These are phyloP conservation scores for Lolium perenne DNA, from an alignment of 176 grass and related monocot genomes.

Conservation along the genomic window DNA sequence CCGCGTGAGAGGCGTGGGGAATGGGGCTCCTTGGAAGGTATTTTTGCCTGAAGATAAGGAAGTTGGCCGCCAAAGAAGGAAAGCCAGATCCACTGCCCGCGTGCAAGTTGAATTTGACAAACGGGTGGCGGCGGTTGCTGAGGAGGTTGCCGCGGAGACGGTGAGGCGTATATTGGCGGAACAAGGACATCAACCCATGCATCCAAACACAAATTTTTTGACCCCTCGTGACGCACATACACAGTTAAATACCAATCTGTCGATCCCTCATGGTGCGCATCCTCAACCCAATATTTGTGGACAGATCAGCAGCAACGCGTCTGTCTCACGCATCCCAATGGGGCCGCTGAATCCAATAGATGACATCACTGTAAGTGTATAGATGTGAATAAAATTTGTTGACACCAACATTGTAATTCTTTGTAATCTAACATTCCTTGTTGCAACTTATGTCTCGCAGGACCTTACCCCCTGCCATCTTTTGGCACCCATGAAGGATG, in stretches of 20 bases:
- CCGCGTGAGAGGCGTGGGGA: neutral
- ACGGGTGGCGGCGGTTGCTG: neutral
- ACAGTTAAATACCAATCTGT: neutral
- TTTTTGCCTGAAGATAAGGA: neutral
- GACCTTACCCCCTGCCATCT: neutral
- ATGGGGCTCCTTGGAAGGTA: neutral
- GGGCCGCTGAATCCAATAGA: neutral
- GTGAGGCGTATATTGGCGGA: neutral
- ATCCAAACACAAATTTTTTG: neutral
- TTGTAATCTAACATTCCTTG: neutral
- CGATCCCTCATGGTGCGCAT: too few relatives aligned
- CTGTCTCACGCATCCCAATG: neutral
- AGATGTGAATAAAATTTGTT: neutral
- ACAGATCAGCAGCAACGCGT: neutral
- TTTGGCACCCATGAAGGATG: neutral
- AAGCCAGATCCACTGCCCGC: neutral
- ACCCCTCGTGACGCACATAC: neutral
- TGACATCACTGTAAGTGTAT: neutral
- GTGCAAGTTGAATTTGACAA: neutral
- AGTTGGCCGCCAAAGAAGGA: neutral
- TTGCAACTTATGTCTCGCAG: neutral
- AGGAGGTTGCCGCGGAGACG: neutral
- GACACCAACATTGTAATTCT: neutral
- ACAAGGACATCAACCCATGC: neutral
- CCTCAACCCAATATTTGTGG: neutral